phyloP scores from a whole-genome alignment of 2,329 filamentous ascomycete genomes.

The Emergomyces orientalis region DNA sequence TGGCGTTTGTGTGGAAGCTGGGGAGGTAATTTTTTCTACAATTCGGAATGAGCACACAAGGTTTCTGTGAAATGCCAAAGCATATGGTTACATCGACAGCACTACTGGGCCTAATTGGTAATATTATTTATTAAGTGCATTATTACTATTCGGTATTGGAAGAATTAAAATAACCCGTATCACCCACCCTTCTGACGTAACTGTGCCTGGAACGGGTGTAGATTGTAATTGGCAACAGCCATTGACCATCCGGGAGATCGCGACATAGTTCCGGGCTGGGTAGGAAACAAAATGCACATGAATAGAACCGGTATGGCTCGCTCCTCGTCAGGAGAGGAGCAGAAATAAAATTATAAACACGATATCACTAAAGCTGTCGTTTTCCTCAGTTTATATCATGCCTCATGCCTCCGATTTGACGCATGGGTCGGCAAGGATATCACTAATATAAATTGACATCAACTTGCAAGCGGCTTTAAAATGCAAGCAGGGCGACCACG shows the following conservation, averaged over 20 bases:
- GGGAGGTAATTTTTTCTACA: neutral
- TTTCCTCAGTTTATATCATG: neutral
- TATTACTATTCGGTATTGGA: neutral
- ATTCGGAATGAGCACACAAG: neutral
- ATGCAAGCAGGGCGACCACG: conserved; percentile 34
- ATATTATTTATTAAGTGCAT: neutral
- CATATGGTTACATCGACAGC: neutral
- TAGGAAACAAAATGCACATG: neutral
- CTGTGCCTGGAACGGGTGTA: neutral
- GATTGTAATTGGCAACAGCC: neutral
- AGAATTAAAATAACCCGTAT: neutral
- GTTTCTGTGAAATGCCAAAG: neutral
- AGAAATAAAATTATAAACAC: neutral
- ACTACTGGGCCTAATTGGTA: neutral
- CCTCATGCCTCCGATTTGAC: neutral
- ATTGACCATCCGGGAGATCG: neutral
- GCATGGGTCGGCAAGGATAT: neutral
- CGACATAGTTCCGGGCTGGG: neutral
- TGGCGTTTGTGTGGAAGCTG: neutral
- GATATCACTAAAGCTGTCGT: neutral
- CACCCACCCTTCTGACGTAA: neutral
- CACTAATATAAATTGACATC: neutral
- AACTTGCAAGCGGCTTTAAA: conserved; percentile 23
- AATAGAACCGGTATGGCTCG: neutral
- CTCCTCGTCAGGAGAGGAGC: neutral